Conservation (phyloP, 192 early-diverging fungal species). For the Obelidium mucronatum region DNA sequence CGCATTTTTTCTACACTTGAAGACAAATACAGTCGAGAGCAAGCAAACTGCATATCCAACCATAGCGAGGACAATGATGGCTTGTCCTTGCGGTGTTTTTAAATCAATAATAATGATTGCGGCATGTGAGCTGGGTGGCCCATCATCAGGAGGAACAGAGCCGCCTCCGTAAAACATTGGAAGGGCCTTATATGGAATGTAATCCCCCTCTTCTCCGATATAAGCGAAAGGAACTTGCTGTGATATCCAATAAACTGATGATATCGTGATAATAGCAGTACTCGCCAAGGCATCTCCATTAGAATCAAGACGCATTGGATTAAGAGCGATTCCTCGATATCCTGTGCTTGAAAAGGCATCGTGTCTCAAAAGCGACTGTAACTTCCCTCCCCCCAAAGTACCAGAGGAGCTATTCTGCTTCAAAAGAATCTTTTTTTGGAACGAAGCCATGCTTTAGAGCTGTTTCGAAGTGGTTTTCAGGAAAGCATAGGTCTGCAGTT, state of each 20-base stretch:
- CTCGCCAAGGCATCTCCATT: neutral
- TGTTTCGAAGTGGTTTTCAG: too few relatives aligned
- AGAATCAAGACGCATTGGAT: neutral
- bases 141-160: neutral
- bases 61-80: neutral
- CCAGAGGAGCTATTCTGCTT: too few relatives aligned
- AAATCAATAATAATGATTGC: neutral
- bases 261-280: too few relatives aligned
- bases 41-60: neutral
- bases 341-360: neutral
- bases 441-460: too few relatives aligned
- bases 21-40: neutral
- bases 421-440: too few relatives aligned
- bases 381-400: too few relatives aligned
- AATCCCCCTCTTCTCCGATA: neutral
- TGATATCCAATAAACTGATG: too few relatives aligned
- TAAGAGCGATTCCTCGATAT: neutral
- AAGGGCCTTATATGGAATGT: too few relatives aligned
- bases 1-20: neutral
- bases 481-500: too few relatives aligned
- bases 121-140: neutral
- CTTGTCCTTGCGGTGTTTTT: neutral
- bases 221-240: too few relatives aligned
- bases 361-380: too few relatives aligned
- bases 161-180: too few relatives aligned